These are phyloP conservation scores for Plantago ovata DNA, from an alignment of 257 asterid species.

Conservation along the genomic window DNA sequence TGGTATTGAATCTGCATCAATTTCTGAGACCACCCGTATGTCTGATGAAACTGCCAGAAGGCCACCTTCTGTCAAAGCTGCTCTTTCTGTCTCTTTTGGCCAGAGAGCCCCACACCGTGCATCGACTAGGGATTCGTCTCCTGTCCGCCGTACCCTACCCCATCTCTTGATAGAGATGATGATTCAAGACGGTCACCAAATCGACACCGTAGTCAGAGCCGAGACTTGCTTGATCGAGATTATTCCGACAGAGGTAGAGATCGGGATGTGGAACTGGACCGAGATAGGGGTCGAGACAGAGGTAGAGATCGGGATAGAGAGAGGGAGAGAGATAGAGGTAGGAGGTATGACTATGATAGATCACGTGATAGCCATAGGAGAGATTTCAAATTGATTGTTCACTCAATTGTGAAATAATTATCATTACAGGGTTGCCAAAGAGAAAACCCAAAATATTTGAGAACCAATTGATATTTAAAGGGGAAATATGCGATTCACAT, in stretches of 20 bases:
- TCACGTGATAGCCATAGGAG: conserved; percentile 57
- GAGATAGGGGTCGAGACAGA: conserved; percentile 27
- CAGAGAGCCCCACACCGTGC: conserved; percentile 99
- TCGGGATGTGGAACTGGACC: conserved; percentile 35
- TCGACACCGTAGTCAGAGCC: conserved; percentile 61
- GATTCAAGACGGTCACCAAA: conserved; percentile 58
- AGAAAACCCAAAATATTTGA: too few relatives aligned
- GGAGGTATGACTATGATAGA: conserved; percentile 52
- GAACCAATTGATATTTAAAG: too few relatives aligned
- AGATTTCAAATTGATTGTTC: too few relatives aligned
- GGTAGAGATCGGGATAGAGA: conserved; percentile 35
- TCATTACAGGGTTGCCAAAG: too few relatives aligned
- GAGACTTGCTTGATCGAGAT: conserved; percentile 66
- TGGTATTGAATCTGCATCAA: too few relatives aligned
- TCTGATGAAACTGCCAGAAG: conserved; percentile 91
- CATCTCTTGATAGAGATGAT: conserved; percentile 51
- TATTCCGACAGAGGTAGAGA: conserved; percentile 35
- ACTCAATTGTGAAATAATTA: too few relatives aligned
- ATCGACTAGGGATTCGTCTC: conserved; percentile 94
- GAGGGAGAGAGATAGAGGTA: conserved; percentile 32
- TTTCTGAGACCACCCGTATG: conserved; percentile 84
- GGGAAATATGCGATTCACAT: too few relatives aligned
- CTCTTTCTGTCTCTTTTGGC: conserved; percentile 98
- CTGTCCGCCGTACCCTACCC: conserved; percentile 72
- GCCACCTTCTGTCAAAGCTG: conserved; percentile 97